Evolutionary conservation across 1,284 basidiomycete genomes (phyloP).

Genomic region (Somion occarium): DNA sequence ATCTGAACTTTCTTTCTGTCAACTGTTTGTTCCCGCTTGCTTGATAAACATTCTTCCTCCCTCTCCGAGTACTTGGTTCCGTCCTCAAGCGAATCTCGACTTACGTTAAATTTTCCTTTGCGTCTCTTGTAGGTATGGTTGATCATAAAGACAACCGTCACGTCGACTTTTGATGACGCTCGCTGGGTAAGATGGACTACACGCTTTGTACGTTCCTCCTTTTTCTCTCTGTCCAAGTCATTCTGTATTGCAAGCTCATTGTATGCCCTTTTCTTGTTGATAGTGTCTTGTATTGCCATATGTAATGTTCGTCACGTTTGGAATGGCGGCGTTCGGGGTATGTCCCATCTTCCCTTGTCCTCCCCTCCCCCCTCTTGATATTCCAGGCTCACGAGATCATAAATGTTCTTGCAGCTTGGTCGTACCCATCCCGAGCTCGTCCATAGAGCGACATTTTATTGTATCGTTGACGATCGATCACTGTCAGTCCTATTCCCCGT

Average conservation of each 20-base stretch:
- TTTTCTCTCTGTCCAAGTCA: neutral
- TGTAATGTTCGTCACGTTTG: constrained; percentile 1
- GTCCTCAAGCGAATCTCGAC: too few species aligned
- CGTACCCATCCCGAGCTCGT: constrained; percentile 11
- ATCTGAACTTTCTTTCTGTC: too few species aligned
- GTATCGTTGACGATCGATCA: constrained; percentile 10
- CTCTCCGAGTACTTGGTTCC: too few species aligned
- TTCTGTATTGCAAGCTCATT: too few species aligned
- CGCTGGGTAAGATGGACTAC: constrained; percentile 4
- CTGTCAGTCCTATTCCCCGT: constrained; percentile 9
- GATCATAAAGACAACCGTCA: constrained; percentile 11
- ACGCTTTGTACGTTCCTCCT: constrained; percentile 9
- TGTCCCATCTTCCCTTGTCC: neutral
- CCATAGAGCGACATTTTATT: constrained; percentile 15
- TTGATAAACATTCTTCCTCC: too few species aligned
- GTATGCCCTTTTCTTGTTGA: neutral
- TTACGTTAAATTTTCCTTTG: too few species aligned
- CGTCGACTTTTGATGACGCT: constrained; percentile 2
- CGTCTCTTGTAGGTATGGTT: constrained; percentile 13
- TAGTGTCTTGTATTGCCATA: constrained; percentile 12
- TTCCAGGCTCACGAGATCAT: too few species aligned
- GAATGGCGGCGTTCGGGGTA: neutral
- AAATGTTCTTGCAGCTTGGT: too few species aligned
- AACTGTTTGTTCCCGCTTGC: too few species aligned
- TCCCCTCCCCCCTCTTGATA: too few species aligned